phyloP scores from a whole-genome alignment of 768 basidiomycete species.

The Agaricus sinodeliciosus region DNA sequence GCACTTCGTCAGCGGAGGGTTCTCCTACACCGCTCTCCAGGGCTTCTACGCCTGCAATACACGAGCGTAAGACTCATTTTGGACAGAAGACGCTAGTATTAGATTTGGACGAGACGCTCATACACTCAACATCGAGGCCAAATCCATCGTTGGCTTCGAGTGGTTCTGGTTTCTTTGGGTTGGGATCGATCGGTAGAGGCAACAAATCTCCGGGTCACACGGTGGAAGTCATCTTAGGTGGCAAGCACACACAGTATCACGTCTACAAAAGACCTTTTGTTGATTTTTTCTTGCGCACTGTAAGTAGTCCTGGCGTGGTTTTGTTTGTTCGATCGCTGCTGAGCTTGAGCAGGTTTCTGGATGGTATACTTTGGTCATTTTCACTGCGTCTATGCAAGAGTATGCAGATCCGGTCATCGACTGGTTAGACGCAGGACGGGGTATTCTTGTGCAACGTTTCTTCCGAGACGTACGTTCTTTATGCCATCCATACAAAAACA shows the following conservation, averaged over 20 bases:
- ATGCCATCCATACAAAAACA: not conserved
- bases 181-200: slow-evolving; percentile 43
- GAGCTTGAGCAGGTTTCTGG: slow-evolving; percentile 66
- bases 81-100: slow-evolving; percentile 92
- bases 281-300: slow-evolving; percentile 48
- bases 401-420: slow-evolving; percentile 99
- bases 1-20: slow-evolving; percentile 6
- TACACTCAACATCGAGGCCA: slow-evolving; percentile 91
- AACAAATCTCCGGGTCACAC: slow-evolving; percentile 75
- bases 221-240: slow-evolving; percentile 89
- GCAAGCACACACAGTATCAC: slow-evolving; percentile 87
- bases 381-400: slow-evolving; percentile 98
- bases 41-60: slow-evolving; percentile 43
- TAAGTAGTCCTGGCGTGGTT: slow-evolving; percentile 13
- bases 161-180: slow-evolving; percentile 57
- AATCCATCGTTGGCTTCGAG: slow-evolving; percentile 38
- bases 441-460: slow-evolving; percentile 80
- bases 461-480: slow-evolving; percentile 75
- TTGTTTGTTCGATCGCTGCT: not conserved
- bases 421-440: slow-evolving; percentile 94
- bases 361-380: slow-evolving; percentile 99
- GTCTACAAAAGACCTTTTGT: slow-evolving; percentile 98
- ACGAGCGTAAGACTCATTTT: slow-evolving; percentile 59
- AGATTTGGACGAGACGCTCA: slow-evolving; percentile 96
- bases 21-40: slow-evolving; percentile 22